Base-by-base conservation (phyloP, 1,284 basidiomycete genomes). In the Phylloporus sp. region DNA sequence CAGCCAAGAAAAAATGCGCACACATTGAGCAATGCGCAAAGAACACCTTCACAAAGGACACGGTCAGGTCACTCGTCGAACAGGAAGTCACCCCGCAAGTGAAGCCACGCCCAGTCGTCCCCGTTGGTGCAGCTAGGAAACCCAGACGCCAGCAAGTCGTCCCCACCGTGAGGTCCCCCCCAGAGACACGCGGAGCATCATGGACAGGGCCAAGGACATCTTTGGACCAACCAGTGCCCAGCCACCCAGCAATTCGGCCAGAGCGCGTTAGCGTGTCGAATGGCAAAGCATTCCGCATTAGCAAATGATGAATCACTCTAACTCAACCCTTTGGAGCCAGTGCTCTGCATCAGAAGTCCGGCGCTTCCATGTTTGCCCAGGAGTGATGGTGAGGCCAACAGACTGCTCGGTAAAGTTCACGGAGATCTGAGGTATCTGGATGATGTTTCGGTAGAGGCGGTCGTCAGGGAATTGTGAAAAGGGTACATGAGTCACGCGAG, bases 11-110 rank as follows among this genome's bases (percentile, higher is more conserved):
- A 71, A 94, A 94, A 76, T 78, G 87, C 72, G 75, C 82, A 4
- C 93, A 95, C 74, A 86, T 95, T 29, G 83, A 84, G 62, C 79
- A 83, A 2, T 95, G 93, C 75, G 87, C 90, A 27, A 88, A 85
- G 76, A 81, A 83, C 37, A 79, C 79, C 4, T 78, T 91, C 63
- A 81, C 82, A 3, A 79, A 87, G 35, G 86, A 88, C 11, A 92
- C 91, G 0, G 70, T 95, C 37, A 77, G 78, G 3, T 67, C 81
- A 29, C 83, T 93, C 55, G 76, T 93, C 25, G 81, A 81, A 39
- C 82, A 85, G 65, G 87, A 88, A 72, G 69, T 89, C 11, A 76
- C 62, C 14, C 39, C 20, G 29, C 32, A n/a, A 63, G 39, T 19
- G 60, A 73, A 45, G 12, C 77, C 43, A 92, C 90, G 1, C 81